Base-by-base conservation (phyloP, 306 rosid genomes). In the Malus sylvestris region DNA sequence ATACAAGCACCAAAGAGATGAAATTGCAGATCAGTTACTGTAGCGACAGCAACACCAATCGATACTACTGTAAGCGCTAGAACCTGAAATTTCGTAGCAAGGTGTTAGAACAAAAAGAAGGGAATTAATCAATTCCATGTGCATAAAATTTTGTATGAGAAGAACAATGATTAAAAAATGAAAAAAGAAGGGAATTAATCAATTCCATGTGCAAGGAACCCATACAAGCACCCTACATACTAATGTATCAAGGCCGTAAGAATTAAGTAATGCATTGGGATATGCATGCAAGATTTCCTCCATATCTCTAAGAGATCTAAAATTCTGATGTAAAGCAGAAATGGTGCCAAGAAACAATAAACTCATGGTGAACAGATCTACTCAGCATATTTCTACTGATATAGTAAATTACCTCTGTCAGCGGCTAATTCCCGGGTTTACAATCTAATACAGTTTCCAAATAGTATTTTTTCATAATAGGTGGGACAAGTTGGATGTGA, bases 1-100 rank as follows among this genome's bases (percentile, higher is more conserved):
- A 89, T 78, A 72, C 89, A 93, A 35, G 95, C 95, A 68, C 96
- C 96, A 83, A 89, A 93, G 32, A 86, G 70, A 35, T 91, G 84
- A 78, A 93, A 91, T 78, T 93, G 96, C 79, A 93, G 81, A 85
- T 93, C 95, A 33, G 96, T 87, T 51, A 91, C 25, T 25, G 25
- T 25, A 25, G 25, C 25, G 25, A 25, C 25, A 1, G 25, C 25
- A 25, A 25, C 25, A 25, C 25, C 25, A 25, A 25, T 25, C 25
- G 25, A 25, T 25, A 25, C 25, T 25, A 25, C 25, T 25, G 25
- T 25, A 25, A 25, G 25, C 1, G 25, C 25, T 25, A 25, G 25
- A 25, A 25, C 25, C 25, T 25, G 92, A 79, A 75, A 84, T 61
- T 80, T 83, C 72, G 61, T 67, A 45, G 68, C 4, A 35, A 60